These are phyloP conservation scores for Glycine latifolia DNA, from an alignment of 306 rosid genomes.

Conservation along the genomic window DNA sequence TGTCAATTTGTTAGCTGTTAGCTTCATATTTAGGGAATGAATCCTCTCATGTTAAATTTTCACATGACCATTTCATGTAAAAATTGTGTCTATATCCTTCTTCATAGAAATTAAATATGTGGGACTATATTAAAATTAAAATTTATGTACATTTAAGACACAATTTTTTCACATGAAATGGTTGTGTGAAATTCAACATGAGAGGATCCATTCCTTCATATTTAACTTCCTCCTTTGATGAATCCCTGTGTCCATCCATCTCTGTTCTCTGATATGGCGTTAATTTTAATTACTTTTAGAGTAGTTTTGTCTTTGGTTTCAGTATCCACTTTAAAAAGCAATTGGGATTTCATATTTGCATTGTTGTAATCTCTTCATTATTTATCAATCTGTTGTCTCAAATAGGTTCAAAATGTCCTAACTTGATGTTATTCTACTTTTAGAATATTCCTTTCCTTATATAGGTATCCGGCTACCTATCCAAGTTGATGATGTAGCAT, in stretches of 20 bases:
- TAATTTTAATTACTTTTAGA: not conserved
- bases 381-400: slow-evolving; percentile 9
- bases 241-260: not conserved
- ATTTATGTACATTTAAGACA: no score
- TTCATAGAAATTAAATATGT: no score
- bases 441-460: not conserved
- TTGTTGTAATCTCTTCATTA: not conserved
- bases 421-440: not conserved
- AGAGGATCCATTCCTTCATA: no score
- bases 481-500: not conserved
- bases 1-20: not conserved
- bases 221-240: no score
- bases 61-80: no score
- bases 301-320: not conserved
- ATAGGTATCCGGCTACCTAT: not conserved
- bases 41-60: not conserved
- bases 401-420: slow-evolving; percentile 14
- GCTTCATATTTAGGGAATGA: no score
- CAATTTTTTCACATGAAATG: no score
- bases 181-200: not conserved
- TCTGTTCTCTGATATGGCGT: not conserved
- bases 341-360: not conserved
- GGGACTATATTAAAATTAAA: no score
- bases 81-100: no score
- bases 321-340: not conserved